Percentiles rank a stretch among this genome's conserved stretches.
phyloP scores from a whole-genome alignment of 345 rosid genomes.

The Microcos paniculata region DNA sequence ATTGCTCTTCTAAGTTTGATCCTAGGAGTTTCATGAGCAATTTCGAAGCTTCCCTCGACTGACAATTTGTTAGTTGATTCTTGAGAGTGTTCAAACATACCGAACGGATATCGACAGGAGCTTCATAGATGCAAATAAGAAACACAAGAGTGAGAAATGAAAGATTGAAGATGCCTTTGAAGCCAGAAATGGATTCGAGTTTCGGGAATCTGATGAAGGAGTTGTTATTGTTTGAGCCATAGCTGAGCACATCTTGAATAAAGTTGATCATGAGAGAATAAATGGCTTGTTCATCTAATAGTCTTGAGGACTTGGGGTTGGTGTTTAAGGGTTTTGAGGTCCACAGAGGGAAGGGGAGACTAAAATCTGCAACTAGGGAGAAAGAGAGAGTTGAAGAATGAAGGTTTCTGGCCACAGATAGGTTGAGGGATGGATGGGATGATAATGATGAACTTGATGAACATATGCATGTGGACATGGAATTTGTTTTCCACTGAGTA shows the following conservation, averaged over 20 bases:
- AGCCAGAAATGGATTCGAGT: slow-evolving; percentile 29
- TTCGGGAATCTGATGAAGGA: slow-evolving; percentile 44
- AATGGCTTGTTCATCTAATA: slow-evolving; percentile 38
- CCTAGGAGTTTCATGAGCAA: slow-evolving; percentile 66
- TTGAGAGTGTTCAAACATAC: slow-evolving; percentile 53
- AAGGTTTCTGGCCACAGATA: slow-evolving; percentile 38
- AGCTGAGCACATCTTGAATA: slow-evolving; percentile 58
- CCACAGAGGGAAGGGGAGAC: slow-evolving; percentile 57
- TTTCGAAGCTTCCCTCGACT: slow-evolving; percentile 52
- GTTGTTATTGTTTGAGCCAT: slow-evolving; percentile 39
- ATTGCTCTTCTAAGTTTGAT: slow-evolving; percentile 75
- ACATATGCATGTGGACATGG: slow-evolving; percentile 53
- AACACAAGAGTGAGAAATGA: slow-evolving; percentile 59
- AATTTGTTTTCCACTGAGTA: slow-evolving; percentile 52
- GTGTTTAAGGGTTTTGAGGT: slow-evolving; percentile 53
- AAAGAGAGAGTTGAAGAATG: slow-evolving; percentile 38
- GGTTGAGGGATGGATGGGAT: slow-evolving; percentile 55
- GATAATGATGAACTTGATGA: slow-evolving; percentile 55
- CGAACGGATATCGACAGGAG: slow-evolving; percentile 59
- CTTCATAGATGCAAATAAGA: slow-evolving; percentile 78
- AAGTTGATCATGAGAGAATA: slow-evolving; percentile 48
- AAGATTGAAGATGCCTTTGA: slow-evolving; percentile 60
- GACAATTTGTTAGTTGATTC: slow-evolving; percentile 44
- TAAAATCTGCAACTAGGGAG: slow-evolving; percentile 52
- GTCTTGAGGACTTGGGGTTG: slow-evolving; percentile 33